Percentiles rank a stretch among this genome's conserved stretches.
Conservation (phyloP, 768 basidiomycete species). For the Terana coerulea region DNA sequence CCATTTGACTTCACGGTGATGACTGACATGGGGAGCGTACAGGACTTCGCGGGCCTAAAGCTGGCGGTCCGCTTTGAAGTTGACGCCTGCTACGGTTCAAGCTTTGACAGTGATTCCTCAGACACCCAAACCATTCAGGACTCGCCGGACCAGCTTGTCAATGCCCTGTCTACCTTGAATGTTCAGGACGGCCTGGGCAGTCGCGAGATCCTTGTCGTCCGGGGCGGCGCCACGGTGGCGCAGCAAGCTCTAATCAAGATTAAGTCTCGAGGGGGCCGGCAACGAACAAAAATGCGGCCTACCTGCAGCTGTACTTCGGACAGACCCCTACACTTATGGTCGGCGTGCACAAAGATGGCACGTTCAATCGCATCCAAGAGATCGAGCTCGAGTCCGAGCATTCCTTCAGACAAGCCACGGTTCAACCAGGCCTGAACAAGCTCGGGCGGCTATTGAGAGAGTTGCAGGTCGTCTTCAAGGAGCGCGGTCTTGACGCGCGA, state of each 20-base stretch:
- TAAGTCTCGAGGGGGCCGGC: constrained; percentile 1
- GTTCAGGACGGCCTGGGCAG: neutral
- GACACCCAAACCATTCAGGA: too few species aligned
- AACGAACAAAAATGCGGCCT: constrained; percentile 27
- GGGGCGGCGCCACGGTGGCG: constrained; percentile 1
- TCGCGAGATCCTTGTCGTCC: constrained; percentile 1
- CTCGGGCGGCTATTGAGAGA: constrained; percentile 23
- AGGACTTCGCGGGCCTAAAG: constrained; percentile 58
- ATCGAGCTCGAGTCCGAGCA: constrained; percentile 24
- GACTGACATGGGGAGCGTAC: neutral
- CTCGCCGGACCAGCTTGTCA: constrained; percentile 21
- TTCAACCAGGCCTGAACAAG: constrained; percentile 28
- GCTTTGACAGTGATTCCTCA: too few species aligned
- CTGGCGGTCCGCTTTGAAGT: constrained; percentile 58
- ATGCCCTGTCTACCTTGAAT: constrained; percentile 15
- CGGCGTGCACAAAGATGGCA: constrained; percentile 52
- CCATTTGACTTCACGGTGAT: neutral
- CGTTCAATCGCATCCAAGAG: constrained; percentile 49
- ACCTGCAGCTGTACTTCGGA: constrained; percentile 66
- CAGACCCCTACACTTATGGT: constrained; percentile 60
- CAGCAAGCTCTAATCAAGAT: constrained; percentile 8
- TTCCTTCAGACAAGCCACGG: too few species aligned
- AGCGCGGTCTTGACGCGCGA: constrained; percentile 48
- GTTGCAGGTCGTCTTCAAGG: constrained; percentile 47
- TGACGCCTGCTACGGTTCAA: constrained; percentile 27